Evolutionary conservation across 2,329 filamentous ascomycete species (phyloP), one percentile per base, ranked within the genome.

Genomic region (Volutella citrinella): DNA sequence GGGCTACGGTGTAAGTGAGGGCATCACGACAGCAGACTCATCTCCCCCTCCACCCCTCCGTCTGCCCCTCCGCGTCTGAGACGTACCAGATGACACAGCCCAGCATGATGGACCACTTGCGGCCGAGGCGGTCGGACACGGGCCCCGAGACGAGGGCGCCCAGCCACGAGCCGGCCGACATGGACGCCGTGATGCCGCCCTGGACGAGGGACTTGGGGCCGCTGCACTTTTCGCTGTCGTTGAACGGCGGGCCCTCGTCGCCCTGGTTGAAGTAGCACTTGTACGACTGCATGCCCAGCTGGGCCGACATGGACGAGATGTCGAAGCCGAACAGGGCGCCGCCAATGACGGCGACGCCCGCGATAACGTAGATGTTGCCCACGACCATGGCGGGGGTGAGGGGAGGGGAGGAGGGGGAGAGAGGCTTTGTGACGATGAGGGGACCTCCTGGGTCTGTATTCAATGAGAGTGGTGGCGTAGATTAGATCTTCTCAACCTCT

Each of bases 131-230:
- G 51, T 76, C 72, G 16, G 69, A 74, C 12, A 75, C 48, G 9
- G 64, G 61, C 1, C 72, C 71, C 1, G 72, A 71, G 11, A 66
- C 50, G 28, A 71, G 49, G 12, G 70, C 69, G 14, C 72, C 71
- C 6, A 73, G 46, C 32, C 72, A 70, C 2, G 71, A 75, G 5
- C 72, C 71, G 19, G 68, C 71, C 3, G 72, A 69, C 47, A 76
- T 68, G 33, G 69, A 63, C 12, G 70, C 69, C 1, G 69, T 70
- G 43, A 76, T 76, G 24, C 69, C 70, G 18, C 72, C 72, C 45
- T 76, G 72, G 10, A 62, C 58, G 13, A 69, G 32, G 51, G 69
- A 42, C 47, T 64, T 46, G 8, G 60, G 60, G 5, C 60, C 60
- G 24, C 54, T 57, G 19, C 60, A 64, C 7, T 50, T 38, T 2